A percentile compares a stretch with the other conserved stretches of the same genome.
Evolutionary conservation across 2,329 filamentous ascomycete species (phyloP).

Genomic region (Talaromyces islandicus): DNA sequence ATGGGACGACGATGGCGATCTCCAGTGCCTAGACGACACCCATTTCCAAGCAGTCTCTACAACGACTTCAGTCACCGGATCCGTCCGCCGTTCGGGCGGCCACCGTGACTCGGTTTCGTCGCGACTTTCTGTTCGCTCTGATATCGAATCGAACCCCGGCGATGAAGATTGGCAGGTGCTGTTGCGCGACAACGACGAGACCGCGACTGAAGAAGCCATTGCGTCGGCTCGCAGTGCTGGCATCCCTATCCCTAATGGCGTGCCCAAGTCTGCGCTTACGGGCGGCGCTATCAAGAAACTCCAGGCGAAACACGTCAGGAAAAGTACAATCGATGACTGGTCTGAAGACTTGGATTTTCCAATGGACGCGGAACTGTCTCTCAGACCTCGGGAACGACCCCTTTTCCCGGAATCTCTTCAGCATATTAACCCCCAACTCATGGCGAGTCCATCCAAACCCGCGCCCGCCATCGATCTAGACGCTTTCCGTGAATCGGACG

Average conservation of each 20-base stretch:
- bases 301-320: constrained; percentile 66
- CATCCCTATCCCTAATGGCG: constrained; percentile 80
- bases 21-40: constrained; percentile 42
- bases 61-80: constrained; percentile 40
- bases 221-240: constrained; percentile 80
- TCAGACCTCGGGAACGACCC: constrained; percentile 57
- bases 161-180: constrained; percentile 88
- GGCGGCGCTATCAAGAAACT: constrained; percentile 91
- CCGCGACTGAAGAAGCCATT: constrained; percentile 78
- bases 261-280: constrained; percentile 81
- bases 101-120: constrained; percentile 76
- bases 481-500: not conserved
- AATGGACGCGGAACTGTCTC: constrained; percentile 50
- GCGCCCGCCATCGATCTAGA: constrained; percentile 12
- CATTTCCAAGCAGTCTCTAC: constrained; percentile 41
- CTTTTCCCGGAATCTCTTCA: constrained; percentile 63
- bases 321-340: constrained; percentile 73
- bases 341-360: constrained; percentile 71
- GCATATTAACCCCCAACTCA: constrained; percentile 52
- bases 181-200: constrained; percentile 77
- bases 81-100: constrained; percentile 31
- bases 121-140: constrained; percentile 73
- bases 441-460: constrained; percentile 34
- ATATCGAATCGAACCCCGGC: constrained; percentile 66
- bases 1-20: constrained; percentile 46